Evolutionary conservation across 1,284 basidiomycete genomes (phyloP).

Genomic region (Coniferiporia weirii): DNA sequence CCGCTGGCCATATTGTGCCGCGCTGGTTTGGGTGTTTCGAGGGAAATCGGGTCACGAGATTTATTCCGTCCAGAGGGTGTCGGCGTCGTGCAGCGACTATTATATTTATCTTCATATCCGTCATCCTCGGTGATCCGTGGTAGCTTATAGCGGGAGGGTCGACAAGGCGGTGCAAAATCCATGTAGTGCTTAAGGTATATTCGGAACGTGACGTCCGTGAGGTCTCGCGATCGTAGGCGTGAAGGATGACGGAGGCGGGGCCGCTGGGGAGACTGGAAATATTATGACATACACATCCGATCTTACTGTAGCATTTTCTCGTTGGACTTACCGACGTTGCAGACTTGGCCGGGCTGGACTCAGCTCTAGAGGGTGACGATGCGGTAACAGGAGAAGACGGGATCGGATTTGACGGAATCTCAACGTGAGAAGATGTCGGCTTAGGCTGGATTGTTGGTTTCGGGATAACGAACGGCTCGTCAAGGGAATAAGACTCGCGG

Average conservation of each 20-base stretch:
- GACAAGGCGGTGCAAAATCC: conserved; percentile 39
- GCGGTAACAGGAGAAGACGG: conserved; percentile 20
- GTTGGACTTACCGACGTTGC: conserved; percentile 20
- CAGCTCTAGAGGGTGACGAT: conserved; percentile 17
- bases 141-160: conserved; percentile 14
- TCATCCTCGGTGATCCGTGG: conserved; percentile 6
- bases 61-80: not conserved
- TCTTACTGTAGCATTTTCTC: conserved; percentile 17
- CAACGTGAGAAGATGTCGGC: conserved; percentile 2
- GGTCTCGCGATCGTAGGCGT: conserved; percentile 53
- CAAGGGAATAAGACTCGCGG: conserved; percentile 41
- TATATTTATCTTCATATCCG: not conserved
- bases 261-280: conserved; percentile 37
- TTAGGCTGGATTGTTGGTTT: conserved; percentile 4
- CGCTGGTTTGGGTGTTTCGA: conserved; percentile 1
- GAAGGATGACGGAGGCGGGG: conserved; percentile 57
- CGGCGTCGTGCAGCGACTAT: conserved; percentile 1
- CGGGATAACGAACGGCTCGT: conserved; percentile 46
- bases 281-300: not conserved
- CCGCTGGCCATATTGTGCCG: not conserved
- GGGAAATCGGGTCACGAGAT: not conserved
- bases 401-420: not conserved
- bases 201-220: conserved; percentile 63
- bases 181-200: conserved; percentile 74
- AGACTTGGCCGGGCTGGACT: conserved; percentile 11